Percentiles rank a stretch among this genome's conserved stretches.
Conservation (phyloP, 2,329 filamentous ascomycete species). For the Xylaria polymorpha region DNA sequence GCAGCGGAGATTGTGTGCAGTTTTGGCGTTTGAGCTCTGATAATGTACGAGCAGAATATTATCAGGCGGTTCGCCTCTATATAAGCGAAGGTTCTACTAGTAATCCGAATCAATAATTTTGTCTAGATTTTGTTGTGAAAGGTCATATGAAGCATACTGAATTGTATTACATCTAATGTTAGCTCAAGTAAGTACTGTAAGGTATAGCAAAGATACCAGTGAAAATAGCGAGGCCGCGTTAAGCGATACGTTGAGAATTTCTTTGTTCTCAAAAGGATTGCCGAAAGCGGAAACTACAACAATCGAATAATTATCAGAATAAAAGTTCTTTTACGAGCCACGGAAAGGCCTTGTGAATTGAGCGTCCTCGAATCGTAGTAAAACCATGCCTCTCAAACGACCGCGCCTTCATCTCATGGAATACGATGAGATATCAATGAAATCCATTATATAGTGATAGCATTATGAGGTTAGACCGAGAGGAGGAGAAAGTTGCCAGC, state of each 20-base stretch:
- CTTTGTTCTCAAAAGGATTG: not conserved
- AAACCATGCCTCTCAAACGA: not conserved
- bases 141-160: too few species aligned
- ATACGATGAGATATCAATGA: not conserved
- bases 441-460: not conserved
- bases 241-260: not conserved
- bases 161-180: too few species aligned
- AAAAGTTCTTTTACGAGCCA: not conserved
- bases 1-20: too few species aligned
- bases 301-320: not conserved
- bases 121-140: too few species aligned
- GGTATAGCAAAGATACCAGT: too few species aligned
- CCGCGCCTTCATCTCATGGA: not conserved
- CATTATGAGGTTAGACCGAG: not conserved
- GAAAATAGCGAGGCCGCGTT: not conserved
- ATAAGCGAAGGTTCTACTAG: too few species aligned
- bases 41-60: too few species aligned
- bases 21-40: too few species aligned
- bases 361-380: not conserved
- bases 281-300: not conserved
- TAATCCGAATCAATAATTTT: too few species aligned
- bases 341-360: not conserved
- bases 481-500: not conserved
- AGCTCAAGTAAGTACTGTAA: too few species aligned
- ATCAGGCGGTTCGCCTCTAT: too few species aligned